Evolutionary conservation across 2,329 filamentous ascomycete species (phyloP).

Genomic region (Penicillium sp.): DNA sequence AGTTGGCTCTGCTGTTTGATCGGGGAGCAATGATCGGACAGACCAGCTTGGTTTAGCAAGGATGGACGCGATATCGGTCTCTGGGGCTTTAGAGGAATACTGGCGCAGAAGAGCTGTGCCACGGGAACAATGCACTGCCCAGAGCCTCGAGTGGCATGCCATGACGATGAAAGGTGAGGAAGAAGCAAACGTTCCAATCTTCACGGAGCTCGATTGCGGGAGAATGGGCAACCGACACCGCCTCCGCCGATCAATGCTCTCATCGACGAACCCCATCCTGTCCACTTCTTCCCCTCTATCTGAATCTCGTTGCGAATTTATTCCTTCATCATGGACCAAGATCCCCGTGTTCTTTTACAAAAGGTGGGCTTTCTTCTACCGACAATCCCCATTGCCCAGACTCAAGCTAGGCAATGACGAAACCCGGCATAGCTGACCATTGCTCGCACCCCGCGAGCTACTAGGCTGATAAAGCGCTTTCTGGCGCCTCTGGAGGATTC

Average conservation of each 20-base stretch:
- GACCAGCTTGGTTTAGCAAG: slow-evolving; percentile 77
- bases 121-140: background rate
- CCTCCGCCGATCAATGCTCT: slow-evolving; percentile 23
- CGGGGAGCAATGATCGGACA: slow-evolving; percentile 64
- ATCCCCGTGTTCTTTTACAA: slow-evolving; percentile 70
- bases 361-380: slow-evolving; percentile 51
- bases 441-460: slow-evolving; percentile 14
- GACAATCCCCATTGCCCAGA: slow-evolving; percentile 10
- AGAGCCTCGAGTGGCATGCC: background rate
- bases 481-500: slow-evolving; percentile 72
- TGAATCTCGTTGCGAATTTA: slow-evolving; percentile 2
- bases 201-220: too few species aligned
- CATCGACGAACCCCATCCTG: slow-evolving; percentile 7
- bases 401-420: slow-evolving; percentile 22
- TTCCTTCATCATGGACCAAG: slow-evolving; percentile 58
- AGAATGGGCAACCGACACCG: slow-evolving; percentile 15
- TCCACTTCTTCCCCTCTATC: slow-evolving; percentile 11
- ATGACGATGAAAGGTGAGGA: background rate
- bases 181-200: slow-evolving; percentile 4
- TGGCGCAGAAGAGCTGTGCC: slow-evolving; percentile 7
- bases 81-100: slow-evolving; percentile 24
- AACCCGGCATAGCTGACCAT: slow-evolving; percentile 24
- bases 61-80: slow-evolving; percentile 39
- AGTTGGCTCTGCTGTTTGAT: slow-evolving; percentile 25
- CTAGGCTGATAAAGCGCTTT: slow-evolving; percentile 79